Percentiles rank a stretch among this genome's conserved stretches.
phyloP scores from a whole-genome alignment of 192 early-diverging fungal species.

The Dimargaris xerosporica region DNA sequence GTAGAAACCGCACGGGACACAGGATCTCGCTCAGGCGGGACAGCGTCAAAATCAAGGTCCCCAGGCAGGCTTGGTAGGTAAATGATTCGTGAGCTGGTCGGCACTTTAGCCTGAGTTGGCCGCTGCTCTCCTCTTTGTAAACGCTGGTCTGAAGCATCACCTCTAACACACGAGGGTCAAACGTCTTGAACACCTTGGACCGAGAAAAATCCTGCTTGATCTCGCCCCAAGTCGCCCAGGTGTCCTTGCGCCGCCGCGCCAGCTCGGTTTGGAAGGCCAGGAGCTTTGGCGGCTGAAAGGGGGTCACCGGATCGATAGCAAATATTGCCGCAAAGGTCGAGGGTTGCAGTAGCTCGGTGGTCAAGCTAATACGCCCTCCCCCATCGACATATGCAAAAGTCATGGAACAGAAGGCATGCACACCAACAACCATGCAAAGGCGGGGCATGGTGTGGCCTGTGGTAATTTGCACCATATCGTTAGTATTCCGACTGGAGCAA shows the following conservation, averaged over 20 bases:
- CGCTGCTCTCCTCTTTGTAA: background rate
- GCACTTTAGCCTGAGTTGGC: constrained; percentile 20
- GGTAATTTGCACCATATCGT: background rate
- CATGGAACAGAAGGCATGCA: background rate
- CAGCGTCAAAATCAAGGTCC: constrained; percentile 12
- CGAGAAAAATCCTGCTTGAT: constrained; percentile 20
- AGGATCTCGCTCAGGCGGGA: constrained; percentile 5
- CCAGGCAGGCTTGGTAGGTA: constrained; percentile 14
- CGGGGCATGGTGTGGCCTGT: background rate
- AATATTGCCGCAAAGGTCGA: constrained; percentile 18
- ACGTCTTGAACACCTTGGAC: constrained; percentile 18
- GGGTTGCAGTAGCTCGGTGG: constrained; percentile 20
- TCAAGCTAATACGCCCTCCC: background rate
- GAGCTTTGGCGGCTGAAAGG: background rate
- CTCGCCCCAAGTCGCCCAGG: constrained; percentile 13
- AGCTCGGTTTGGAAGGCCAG: constrained; percentile 6
- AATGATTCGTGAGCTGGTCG: constrained; percentile 20
- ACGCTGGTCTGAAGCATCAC: constrained; percentile 20
- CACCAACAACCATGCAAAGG: background rate
- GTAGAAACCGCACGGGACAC: background rate
- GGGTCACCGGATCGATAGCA: constrained; percentile 20
- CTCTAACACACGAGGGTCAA: constrained; percentile 20
- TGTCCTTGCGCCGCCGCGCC: constrained; percentile 14
- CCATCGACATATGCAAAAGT: background rate
- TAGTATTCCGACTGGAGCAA: background rate